phyloP scores from a whole-genome alignment of 805 yeast species.

The Yamadazyma kitorensis region DNA sequence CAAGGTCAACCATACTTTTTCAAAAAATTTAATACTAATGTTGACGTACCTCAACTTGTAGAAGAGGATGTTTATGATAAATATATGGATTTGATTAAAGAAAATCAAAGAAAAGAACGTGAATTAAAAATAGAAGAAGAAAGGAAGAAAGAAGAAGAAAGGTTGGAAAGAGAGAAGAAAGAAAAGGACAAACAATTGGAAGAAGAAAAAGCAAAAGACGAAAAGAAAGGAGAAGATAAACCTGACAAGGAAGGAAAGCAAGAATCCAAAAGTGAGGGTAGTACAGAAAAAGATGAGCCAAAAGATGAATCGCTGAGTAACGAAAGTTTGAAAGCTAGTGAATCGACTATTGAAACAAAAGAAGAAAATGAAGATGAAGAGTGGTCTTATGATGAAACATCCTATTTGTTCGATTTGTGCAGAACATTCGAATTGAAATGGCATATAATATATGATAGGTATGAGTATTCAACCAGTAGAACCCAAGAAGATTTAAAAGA shows the following conservation, averaged over 20 bases:
- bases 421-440: conserved; percentile 60
- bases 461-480: conserved; percentile 34
- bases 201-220: conserved; percentile 4
- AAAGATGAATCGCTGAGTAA: background rate
- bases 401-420: conserved; percentile 72
- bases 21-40: conserved; percentile 67
- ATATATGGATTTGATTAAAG: conserved; percentile 43
- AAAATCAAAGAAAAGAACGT: conserved; percentile 17
- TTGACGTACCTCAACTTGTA: conserved; percentile 68
- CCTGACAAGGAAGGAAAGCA: conserved; percentile 1
- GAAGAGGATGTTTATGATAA: conserved; percentile 56
- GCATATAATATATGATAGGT: conserved; percentile 65
- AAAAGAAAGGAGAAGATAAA: conserved; percentile 4
- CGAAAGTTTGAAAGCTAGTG: background rate
- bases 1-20: conserved; percentile 54
- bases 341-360: conserved; percentile 2
- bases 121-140: conserved; percentile 13
- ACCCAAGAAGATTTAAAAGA: conserved; percentile 79
- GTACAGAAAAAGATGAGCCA: conserved; percentile 5
- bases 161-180: conserved; percentile 12
- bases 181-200: conserved; percentile 1
- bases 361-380: conserved; percentile 5
- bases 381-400: conserved; percentile 62
- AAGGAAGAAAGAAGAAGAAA: conserved; percentile 15
- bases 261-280: conserved; percentile 3